Evolutionary conservation across 139 green algal genomes (phyloP), one percentile per base, ranked within the genome.

Genomic region (Auxenochlorella pyrenoidosa): DNA sequence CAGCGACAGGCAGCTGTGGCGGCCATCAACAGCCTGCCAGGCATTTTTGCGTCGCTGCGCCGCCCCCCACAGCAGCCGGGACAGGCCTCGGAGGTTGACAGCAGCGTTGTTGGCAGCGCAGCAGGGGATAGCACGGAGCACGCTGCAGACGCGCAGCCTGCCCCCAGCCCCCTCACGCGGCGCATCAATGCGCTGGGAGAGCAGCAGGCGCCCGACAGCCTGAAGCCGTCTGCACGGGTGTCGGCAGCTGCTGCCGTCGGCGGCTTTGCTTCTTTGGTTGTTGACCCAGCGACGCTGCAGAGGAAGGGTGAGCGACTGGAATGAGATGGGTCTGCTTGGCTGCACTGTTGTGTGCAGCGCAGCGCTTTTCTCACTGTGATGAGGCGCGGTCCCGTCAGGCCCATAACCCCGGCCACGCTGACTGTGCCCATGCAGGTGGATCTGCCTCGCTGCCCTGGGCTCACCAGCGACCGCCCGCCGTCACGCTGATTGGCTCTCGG

Each of bases 1-100:
- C 80, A 85, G 63, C 80, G 60, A 2, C 80, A 22, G 12, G 80
- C 38, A 10, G 80, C 60, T 19, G 80, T 85, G 30, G 28, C 38
- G 5, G 34, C 34, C 80, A 85, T 85, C 59, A 85, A 85, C 41
- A 85, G 80, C 80, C 38, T 85, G 63, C 80, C 80, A 5, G 28
- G 40, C 15, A n/a, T 85, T 65, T 5, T 76, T 34, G 40, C 36
- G 58, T 8, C 30, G 40, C 32, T 18, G 28, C 59, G 8, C 12
- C 22, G 47, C 0, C 40, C 43, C 36, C 40, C 32, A 22, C 28
- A 40, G 19, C 26, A 30, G 21, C 43, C 66, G 38, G 43, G 22
- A 1, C 28, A 18, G 1, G 43, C 63, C 34, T 43, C 44, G 28
- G 22, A 41, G 30, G 22, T 28, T 13, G 63, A 36, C 15, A 18